Evolutionary conservation across 1,284 basidiomycete species (phyloP), one percentile per base, ranked within the genome.

Genomic region (Heterobasidion irregulare): DNA sequence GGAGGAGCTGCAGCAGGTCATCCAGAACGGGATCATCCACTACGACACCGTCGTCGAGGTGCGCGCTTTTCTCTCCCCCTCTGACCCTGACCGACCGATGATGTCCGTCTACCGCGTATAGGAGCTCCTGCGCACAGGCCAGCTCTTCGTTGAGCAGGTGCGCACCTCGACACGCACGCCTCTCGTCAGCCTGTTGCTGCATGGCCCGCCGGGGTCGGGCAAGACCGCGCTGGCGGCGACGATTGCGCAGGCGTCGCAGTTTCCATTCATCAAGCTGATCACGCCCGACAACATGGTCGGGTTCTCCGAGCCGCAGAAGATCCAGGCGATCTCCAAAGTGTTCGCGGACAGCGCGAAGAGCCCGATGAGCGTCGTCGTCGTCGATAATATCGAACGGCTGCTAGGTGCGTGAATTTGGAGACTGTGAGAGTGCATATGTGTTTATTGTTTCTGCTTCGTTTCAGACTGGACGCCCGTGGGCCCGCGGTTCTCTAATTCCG

Each of bases 201-300:
- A 97, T 65, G 96, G 94, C 5, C 89, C 92, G 1, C 81, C 95
- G 10, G 92, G 93, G 4, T 84, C 93, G 2, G 97, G 97, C 44
- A 99, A 99, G 76, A 96, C 96, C 0, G 96, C 97, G 0, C 75
- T 99, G 49, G 96, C 92, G 5, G 97, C 94, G 3, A 93, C 92
- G 8, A 97, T 99, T 56, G 97, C 96, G 8, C 88, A 94, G 72
- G 82, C 83, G 9, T 98, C 96, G 12, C 80, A 89, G 59, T 99
- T 90, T 72, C 97, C 97, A 0, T 99, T 99, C 77, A 98, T 99
- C 78, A 98, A 99, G 73, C 82, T 99, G 52, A 85, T 99, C 60
- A 92, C 94, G 13, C 93, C 97, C 0, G 97, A 99, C 66, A 89
- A 82, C 64, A 98, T 99, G 96, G 92, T 99, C 56, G 97, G 97